Conservation (phyloP, 2,329 filamentous ascomycete genomes). For the Penicillium hordei region DNA sequence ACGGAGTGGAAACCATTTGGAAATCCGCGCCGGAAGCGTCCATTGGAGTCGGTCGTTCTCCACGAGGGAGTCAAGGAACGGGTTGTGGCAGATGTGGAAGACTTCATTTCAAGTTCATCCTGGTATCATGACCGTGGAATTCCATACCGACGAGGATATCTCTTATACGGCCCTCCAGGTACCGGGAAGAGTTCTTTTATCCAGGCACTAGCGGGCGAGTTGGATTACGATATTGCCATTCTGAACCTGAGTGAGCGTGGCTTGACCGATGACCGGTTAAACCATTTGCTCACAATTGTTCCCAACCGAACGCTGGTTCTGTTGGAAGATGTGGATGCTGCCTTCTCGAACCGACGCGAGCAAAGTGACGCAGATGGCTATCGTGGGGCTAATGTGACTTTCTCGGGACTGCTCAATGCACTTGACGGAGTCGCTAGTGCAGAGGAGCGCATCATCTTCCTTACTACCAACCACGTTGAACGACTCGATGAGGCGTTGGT, state of each 20-base stretch:
- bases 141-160: slow-evolving; percentile 84
- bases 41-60: slow-evolving; percentile 81
- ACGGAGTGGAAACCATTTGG: slow-evolving; percentile 85
- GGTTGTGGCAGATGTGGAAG: slow-evolving; percentile 75
- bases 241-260: slow-evolving; percentile 86
- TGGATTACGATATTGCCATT: slow-evolving; percentile 91
- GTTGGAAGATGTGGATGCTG: slow-evolving; percentile 88
- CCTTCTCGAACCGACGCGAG: slow-evolving; percentile 73
- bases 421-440: slow-evolving; percentile 90
- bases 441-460: slow-evolving; percentile 88
- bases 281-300: slow-evolving; percentile 80
- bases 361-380: slow-evolving; percentile 80
- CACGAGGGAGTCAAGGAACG: slow-evolving; percentile 79
- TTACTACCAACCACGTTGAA: slow-evolving; percentile 93
- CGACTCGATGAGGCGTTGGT: slow-evolving; percentile 85
- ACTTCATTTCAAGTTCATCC: slow-evolving; percentile 73
- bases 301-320: slow-evolving; percentile 79
- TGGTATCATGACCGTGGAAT: slow-evolving; percentile 97
- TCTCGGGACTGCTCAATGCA: slow-evolving; percentile 83
- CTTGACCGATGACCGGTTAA: slow-evolving; percentile 84
- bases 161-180: slow-evolving; percentile 84
- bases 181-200: slow-evolving; percentile 97
- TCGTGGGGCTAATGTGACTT: slow-evolving; percentile 83
- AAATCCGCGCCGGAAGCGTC: slow-evolving; percentile 79
- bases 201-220: slow-evolving; percentile 85